These are phyloP conservation scores for Candida silvatica DNA, from an alignment of 805 yeast genomes.

Conservation along the genomic window DNA sequence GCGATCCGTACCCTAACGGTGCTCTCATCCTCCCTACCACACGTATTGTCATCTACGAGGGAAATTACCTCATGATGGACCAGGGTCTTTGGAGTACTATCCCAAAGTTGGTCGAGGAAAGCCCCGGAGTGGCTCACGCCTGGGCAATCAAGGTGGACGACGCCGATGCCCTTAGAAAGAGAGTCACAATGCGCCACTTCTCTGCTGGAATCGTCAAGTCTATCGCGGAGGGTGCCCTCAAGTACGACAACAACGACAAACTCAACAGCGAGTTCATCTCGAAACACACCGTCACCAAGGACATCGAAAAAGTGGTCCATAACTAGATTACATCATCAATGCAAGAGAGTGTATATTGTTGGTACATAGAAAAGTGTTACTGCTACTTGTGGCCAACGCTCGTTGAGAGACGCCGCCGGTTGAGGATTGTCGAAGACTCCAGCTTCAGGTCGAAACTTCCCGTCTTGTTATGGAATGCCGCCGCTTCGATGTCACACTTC, in stretches of 20 bases:
- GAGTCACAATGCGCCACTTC: conserved; percentile 65
- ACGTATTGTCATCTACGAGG: conserved; percentile 62
- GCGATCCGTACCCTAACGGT: conserved; percentile 61
- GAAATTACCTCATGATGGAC: conserved; percentile 57
- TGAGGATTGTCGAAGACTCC: conserved; percentile 55
- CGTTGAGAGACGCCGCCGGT: conserved; percentile 35
- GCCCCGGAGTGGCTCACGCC: neutral
- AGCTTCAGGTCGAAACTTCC: conserved; percentile 42
- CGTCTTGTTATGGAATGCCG: conserved; percentile 16
- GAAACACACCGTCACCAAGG: conserved; percentile 5
- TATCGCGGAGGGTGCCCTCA: conserved; percentile 40
- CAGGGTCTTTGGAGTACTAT: conserved; percentile 54
- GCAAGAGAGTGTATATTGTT: neutral
- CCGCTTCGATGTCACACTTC: conserved; percentile 2
- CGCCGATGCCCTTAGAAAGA: conserved; percentile 33
- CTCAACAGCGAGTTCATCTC: conserved; percentile 43
- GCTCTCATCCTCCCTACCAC: conserved; percentile 36
- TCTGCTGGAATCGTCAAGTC: conserved; percentile 41
- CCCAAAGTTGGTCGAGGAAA: conserved; percentile 22
- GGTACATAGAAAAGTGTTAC: neutral
- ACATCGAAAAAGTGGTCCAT: conserved; percentile 13
- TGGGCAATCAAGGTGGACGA: conserved; percentile 44
- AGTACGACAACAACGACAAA: conserved; percentile 50
- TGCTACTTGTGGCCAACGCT: conserved; percentile 31
- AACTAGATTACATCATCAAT: conserved; percentile 1